Base-by-base conservation (phyloP, 306 rosid species). In the Argentina anserina region DNA sequence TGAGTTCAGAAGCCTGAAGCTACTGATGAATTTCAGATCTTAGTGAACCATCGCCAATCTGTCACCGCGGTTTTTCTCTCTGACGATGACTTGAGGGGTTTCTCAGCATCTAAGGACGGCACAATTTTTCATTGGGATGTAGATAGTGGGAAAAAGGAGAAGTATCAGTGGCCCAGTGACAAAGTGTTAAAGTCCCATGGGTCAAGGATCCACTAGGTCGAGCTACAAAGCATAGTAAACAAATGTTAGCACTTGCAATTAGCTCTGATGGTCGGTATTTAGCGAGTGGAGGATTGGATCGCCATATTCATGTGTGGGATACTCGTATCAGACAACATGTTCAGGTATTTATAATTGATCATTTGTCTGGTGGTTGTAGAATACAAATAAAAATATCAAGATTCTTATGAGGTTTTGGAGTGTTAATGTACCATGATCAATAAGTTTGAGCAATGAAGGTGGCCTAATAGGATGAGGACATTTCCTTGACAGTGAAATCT, bases 281-380 rank as follows among this genome's bases (percentile, higher is more conserved):
- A 81, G 88, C 96, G 1, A 87, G 89, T 26, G 99, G 97, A 13
- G 99, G 99, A 29, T 85, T 89, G 52, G 99, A 94, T 73, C 92
- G 97, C n/a, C 99, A 94, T 79, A 68, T 94, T 80, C 99, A 94
- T 90, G 63, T 94, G 69, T 94, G 99, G 99, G 99, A 94, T 83
- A 87, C 91, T 9, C 91, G 99, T 45, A 85, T 96, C 40, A 75
- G 92, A 69, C 91, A 87, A 74, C 97, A 94, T 88, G 68, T 94
- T 80, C 91, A 88, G 98, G 98, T 94, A 63, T 49, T 50, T 73
- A 29, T 68, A 33, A 10, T 62, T 82, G 31, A 26, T 3, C 73
- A 59, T 63, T 41, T 23, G 18, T 50, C 0, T 31, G 28, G 6
- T 45, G 36, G 64, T 67, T 69, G 28, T 77, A 21, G 7, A 69